phyloP scores from a whole-genome alignment of 1,284 basidiomycete species.

The Thelephora terrestris region DNA sequence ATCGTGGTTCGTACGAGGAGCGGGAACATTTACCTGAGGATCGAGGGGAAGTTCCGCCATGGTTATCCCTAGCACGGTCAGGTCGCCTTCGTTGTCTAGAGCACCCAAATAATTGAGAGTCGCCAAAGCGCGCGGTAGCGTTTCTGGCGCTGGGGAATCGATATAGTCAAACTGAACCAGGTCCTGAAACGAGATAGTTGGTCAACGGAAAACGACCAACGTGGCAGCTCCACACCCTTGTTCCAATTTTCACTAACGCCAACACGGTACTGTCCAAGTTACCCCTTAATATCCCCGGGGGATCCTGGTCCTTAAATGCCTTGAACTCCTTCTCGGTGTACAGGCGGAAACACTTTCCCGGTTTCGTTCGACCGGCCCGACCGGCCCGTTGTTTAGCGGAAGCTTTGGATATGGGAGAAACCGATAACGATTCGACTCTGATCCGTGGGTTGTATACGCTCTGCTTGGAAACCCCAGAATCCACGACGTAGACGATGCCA shows the following conservation, averaged over 20 bases:
- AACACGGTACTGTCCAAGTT: conserved; percentile 84
- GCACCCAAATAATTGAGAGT: conserved; percentile 81
- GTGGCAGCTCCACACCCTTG: conserved; percentile 34
- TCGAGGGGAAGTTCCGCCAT: conserved; percentile 97
- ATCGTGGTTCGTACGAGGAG: neutral
- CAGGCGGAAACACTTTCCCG: too few species aligned
- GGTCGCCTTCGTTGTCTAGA: conserved; percentile 80
- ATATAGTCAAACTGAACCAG: conserved; percentile 84
- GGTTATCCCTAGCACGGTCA: conserved; percentile 73
- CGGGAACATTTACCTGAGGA: conserved; percentile 53
- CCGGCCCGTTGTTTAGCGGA: conserved; percentile 87
- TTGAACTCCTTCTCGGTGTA: conserved; percentile 93
- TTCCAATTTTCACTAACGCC: conserved; percentile 81
- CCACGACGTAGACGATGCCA: conserved; percentile 91
- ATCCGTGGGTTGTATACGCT: conserved; percentile 90
- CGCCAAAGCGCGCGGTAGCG: conserved; percentile 88
- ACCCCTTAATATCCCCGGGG: conserved; percentile 81
- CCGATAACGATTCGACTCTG: conserved; percentile 81
- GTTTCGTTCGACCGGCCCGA: conserved; percentile 83
- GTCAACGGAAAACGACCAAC: neutral
- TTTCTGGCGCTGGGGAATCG: conserved; percentile 85
- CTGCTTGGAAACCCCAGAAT: conserved; percentile 88
- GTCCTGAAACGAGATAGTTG: too few species aligned
- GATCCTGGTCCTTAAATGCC: conserved; percentile 83
- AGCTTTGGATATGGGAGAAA: too few species aligned